These are phyloP conservation scores for Coemansia aciculifera DNA, from an alignment of 192 early-diverging fungal genomes.

Conservation along the genomic window DNA sequence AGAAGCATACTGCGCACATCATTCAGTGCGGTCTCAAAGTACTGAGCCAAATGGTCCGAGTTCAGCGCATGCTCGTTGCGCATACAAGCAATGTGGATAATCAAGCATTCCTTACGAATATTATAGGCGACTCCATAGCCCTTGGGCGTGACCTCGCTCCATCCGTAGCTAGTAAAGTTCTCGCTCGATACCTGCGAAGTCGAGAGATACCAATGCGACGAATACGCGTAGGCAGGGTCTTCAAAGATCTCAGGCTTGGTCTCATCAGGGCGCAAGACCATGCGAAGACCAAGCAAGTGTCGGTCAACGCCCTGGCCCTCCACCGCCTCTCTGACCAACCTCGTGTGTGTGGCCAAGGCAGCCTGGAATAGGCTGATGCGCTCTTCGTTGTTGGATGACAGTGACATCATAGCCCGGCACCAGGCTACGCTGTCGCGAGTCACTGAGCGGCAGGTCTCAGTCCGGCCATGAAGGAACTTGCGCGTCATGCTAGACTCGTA, in stretches of 20 bases:
- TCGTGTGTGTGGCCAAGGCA: constrained; percentile 76
- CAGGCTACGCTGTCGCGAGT: constrained; percentile 73
- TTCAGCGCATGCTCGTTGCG: constrained; percentile 58
- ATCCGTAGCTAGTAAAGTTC: constrained; percentile 92
- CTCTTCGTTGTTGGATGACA: constrained; percentile 39
- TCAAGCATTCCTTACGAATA: constrained; percentile 79
- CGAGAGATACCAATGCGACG: constrained; percentile 91
- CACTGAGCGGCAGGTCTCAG: constrained; percentile 88
- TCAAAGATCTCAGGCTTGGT: constrained; percentile 80
- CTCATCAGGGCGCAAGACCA: constrained; percentile 73
- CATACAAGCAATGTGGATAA: constrained; percentile 84
- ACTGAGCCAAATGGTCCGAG: constrained; percentile 66
- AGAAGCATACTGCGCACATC: constrained; percentile 69
- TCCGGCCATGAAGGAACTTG: constrained; percentile 91
- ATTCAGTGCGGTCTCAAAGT: constrained; percentile 77
- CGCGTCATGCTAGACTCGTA: constrained; percentile 94
- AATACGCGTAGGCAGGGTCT: constrained; percentile 80
- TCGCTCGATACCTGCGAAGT: constrained; percentile 93
- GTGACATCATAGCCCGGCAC: constrained; percentile 81
- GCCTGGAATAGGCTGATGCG: constrained; percentile 72
- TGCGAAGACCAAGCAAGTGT: constrained; percentile 84
- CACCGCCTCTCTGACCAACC: constrained; percentile 77
- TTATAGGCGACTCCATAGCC: constrained; percentile 95
- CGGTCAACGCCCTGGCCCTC: constrained; percentile 90
- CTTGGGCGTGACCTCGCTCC: constrained; percentile 83